A percentile compares a stretch with the other conserved stretches of the same genome.
These are phyloP conservation scores for Amphibolis antarctica DNA, from an alignment of 106 monocot genomes.

Conservation along the genomic window DNA sequence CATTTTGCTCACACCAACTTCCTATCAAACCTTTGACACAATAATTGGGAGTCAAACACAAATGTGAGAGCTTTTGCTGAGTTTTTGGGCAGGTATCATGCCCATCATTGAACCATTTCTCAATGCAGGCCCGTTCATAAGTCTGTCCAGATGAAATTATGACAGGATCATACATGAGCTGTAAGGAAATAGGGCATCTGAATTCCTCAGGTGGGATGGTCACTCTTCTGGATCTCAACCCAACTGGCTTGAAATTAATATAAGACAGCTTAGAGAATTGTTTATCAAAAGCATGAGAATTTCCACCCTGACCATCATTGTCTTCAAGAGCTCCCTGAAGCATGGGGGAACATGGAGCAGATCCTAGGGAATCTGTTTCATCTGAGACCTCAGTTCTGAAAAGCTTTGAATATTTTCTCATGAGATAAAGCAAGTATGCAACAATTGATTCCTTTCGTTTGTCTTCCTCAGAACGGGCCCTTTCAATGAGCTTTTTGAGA, in stretches of 20 bases:
- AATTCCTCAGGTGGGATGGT: constrained; percentile 71
- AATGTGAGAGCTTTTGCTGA: constrained; percentile 64
- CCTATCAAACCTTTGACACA: constrained; percentile 87
- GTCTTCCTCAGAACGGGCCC: constrained; percentile 56
- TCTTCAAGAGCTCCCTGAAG: constrained; percentile 23
- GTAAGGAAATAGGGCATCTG: constrained; percentile 77
- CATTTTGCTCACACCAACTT: constrained; percentile 93
- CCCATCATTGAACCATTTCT: constrained; percentile 94
- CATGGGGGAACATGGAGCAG: constrained; percentile 53
- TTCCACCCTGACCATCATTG: constrained; percentile 6
- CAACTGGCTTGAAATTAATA: constrained; percentile 30
- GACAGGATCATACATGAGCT: constrained; percentile 95
- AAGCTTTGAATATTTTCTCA: constrained; percentile 77
- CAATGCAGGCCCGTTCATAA: constrained; percentile 79
- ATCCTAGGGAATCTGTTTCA: constrained; percentile 55
- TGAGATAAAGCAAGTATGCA: constrained; percentile 47
- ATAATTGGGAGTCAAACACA: constrained; percentile 68
- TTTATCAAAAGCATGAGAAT: constrained; percentile 23
- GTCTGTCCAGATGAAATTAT: constrained; percentile 94
- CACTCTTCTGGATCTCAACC: constrained; percentile 26
- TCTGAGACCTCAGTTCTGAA: constrained; percentile 50
- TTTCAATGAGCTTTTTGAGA: constrained; percentile 66
- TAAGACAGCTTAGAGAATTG: constrained; percentile 35
- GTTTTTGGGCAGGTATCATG: constrained; percentile 85
- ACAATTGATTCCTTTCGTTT: constrained; percentile 65